Base-by-base conservation (phyloP, 495 filamentous ascomycete species). In the Annulohypoxylon maeteangense region DNA sequence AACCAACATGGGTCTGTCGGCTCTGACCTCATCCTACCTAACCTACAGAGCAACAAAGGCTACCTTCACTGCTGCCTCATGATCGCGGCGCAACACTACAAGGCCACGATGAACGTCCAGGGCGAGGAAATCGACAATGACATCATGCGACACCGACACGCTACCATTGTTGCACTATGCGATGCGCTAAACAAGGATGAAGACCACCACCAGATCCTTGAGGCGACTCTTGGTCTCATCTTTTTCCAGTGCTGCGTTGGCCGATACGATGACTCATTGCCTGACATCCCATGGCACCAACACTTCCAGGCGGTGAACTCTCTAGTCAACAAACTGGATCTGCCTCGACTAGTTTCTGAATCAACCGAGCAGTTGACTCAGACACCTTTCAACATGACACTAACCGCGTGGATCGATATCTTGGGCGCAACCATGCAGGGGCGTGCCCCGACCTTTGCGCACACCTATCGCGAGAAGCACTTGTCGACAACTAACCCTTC, bases 171-270 rank as follows among this genome's bases (percentile, higher is more conserved):
- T 1, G 87, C 93, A 67, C 86, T 99, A 1, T 97, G 93, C 81
- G 89, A 94, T 66, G 92, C 95, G 0, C 84, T 98, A 32, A 89
- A 88, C 65, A 81, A 85, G 31, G 95, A 99, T 73, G 87, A 88
- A 70, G 84, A 98, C 67, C 93, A 97, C 78, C 86, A 91, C 50
- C 85, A 95, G 74, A 97, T 97, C 69, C 87, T 99, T 11, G 95
- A 99, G 80, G 93, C 95, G 2, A 94, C 95, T 0, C 84, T 99
- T 7, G 95, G 93, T 54, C 94, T 99, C 89, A 97, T 98, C 67
- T 94, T 98, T 83, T 99, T 98, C 85, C 94, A 97, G 73, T 95
- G 92, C 82, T 92, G 92, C 14, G 94, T 98, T 62, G 95, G 95
- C 34, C 85, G 91, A 50, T 87, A 91, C 3, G 91, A 94, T 72